Conservation (phyloP, 257 asterid species). For the Thymus quinquecostatus region DNA sequence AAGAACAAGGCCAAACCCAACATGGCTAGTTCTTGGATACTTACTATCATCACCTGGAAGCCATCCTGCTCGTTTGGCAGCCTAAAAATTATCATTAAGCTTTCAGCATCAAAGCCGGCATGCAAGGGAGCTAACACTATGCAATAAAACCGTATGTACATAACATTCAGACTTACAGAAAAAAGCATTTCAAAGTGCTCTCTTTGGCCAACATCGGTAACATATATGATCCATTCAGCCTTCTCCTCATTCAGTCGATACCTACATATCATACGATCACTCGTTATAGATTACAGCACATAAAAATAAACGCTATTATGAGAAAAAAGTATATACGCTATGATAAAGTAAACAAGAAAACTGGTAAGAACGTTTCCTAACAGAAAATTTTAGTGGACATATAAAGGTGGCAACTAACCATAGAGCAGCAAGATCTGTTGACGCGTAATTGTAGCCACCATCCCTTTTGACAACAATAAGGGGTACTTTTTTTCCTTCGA, state of each 20-base stretch:
- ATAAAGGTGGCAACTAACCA: conserved; percentile 56
- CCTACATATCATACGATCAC: conserved; percentile 47
- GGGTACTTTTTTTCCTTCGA: conserved; percentile 77
- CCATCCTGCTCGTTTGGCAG: conserved; percentile 91
- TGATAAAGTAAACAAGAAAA: conserved; percentile 11
- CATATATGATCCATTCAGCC: conserved; percentile 91
- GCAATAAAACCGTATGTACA: neutral
- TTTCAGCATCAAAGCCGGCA: conserved; percentile 26
- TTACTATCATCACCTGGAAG: conserved; percentile 69
- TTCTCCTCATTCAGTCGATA: conserved; percentile 89
- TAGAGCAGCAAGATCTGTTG: conserved; percentile 91
- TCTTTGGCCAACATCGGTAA: conserved; percentile 89
- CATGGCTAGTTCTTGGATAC: conserved; percentile 85
- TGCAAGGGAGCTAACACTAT: conserved; percentile 14
- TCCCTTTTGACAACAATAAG: conserved; percentile 92
- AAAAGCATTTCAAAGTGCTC: conserved; percentile 97
- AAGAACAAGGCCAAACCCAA: conserved; percentile 89
- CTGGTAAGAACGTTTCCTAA: conserved; percentile 16
- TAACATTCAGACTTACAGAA: conserved; percentile 56
- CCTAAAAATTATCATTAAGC: conserved; percentile 51
- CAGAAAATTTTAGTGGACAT: conserved; percentile 21
- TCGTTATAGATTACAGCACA: conserved; percentile 1
- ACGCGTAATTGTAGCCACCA: conserved; percentile 95
- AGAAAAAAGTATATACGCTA: neutral
- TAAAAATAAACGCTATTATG: neutral